phyloP scores from a whole-genome alignment of 2,329 filamentous ascomycete genomes.

The Emmonsiellopsis sp. region DNA sequence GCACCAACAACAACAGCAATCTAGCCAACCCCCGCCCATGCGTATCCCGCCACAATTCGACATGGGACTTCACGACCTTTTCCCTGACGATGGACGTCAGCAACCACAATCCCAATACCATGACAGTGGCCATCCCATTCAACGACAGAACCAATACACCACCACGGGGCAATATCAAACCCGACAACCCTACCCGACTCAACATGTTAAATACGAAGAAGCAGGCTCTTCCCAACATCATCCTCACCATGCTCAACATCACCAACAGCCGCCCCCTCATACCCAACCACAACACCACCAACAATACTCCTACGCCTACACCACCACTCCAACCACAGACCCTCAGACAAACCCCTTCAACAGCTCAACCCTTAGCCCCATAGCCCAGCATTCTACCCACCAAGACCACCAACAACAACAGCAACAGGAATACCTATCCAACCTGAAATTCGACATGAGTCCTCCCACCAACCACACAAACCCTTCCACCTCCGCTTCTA shows the following conservation, averaged over 20 bases:
- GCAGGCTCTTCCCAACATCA: neutral
- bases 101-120: neutral
- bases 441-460: slow-evolving; percentile 48
- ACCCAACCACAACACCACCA: neutral
- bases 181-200: neutral
- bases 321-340: neutral
- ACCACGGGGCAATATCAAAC: neutral
- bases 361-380: neutral
- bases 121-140: neutral
- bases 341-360: neutral
- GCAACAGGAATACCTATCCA: slow-evolving; percentile 19
- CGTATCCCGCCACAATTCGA: neutral
- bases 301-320: neutral
- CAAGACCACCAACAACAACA: slow-evolving; percentile 1
- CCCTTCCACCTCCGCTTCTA: neutral
- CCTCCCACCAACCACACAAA: slow-evolving; percentile 13
- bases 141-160: neutral
- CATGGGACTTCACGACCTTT: neutral
- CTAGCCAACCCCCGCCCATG: neutral
- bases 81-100: neutral
- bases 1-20: neutral
- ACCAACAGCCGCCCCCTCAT: neutral
- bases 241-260: neutral
- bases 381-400: neutral
- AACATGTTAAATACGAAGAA: neutral